A percentile compares a stretch with the other conserved stretches of the same genome.
Evolutionary conservation across 257 asterid genomes (phyloP).

Genomic region (Ajuga chamaepitys): DNA sequence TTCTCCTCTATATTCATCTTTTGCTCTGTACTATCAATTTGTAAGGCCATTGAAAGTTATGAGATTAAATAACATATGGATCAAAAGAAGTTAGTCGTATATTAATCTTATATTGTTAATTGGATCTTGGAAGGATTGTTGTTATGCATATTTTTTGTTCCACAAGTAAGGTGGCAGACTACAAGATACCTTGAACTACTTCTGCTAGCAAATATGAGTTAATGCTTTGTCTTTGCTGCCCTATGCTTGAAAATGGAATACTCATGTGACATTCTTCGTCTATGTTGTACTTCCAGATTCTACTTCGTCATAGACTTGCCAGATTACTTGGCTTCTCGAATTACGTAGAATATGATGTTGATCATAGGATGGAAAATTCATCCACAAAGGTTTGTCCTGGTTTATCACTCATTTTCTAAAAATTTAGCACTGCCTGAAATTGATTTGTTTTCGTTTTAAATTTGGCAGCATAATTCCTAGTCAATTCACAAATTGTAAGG

Average conservation of each 20-base stretch:
- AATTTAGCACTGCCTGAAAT: not conserved
- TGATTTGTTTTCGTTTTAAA: not conserved
- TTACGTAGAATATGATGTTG: slow-evolving; percentile 72
- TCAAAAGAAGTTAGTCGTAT: not conserved
- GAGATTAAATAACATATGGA: not conserved
- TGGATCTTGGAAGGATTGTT: not conserved
- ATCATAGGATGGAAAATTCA: slow-evolving; percentile 72
- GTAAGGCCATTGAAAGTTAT: not conserved
- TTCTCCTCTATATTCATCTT: too few species aligned
- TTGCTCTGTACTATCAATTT: not conserved
- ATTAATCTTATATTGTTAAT: too few species aligned
- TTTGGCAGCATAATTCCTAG: not conserved
- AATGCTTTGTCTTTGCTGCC: not conserved
- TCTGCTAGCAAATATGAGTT: not conserved
- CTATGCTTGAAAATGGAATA: not conserved
- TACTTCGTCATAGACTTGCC: slow-evolving; percentile 75
- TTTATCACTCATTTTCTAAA: slow-evolving; percentile 10
- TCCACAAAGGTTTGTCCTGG: slow-evolving; percentile 61
- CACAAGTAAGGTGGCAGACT: not conserved
- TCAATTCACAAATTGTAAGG: not conserved
- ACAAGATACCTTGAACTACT: not conserved
- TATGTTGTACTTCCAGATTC: slow-evolving; percentile 51
- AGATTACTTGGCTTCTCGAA: slow-evolving; percentile 83
- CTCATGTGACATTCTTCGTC: slow-evolving; percentile 2
- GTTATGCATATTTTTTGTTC: not conserved